Evolutionary conservation across 257 asterid species (phyloP).

Genomic region (Echites panduratus): DNA sequence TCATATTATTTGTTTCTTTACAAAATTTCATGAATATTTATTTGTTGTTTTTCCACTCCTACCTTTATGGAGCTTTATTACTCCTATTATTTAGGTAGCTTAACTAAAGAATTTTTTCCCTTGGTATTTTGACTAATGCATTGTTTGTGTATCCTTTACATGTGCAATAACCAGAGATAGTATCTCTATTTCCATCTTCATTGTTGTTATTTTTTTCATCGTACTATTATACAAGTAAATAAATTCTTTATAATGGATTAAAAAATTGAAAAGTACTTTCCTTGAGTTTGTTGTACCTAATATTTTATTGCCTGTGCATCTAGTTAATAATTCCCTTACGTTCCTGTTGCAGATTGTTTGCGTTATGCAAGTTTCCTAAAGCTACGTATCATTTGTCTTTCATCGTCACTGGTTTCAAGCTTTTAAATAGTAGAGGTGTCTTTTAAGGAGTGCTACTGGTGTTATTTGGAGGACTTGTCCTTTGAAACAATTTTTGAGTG

Average conservation of each 20-base stretch:
- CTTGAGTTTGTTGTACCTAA: neutral
- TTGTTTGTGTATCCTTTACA: too few species aligned
- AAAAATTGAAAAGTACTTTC: neutral
- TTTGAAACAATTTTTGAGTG: constrained; percentile 5
- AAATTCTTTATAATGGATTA: neutral
- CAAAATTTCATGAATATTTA: too few species aligned
- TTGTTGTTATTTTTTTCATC: neutral
- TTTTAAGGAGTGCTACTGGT: constrained; percentile 9
- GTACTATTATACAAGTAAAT: neutral
- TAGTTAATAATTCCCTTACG: neutral
- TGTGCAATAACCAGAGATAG: too few species aligned
- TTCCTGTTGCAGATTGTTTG: constrained; percentile 15
- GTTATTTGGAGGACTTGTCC: neutral
- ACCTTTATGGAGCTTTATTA: too few species aligned
- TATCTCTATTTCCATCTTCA: neutral
- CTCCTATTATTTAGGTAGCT: too few species aligned
- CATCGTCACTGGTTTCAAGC: neutral
- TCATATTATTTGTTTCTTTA: too few species aligned
- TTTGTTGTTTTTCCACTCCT: too few species aligned
- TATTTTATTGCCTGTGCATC: neutral
- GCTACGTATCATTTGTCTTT: neutral
- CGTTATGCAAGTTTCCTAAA: neutral
- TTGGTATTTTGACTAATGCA: too few species aligned
- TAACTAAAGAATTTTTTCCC: too few species aligned
- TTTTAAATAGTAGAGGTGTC: neutral